Base-by-base conservation (phyloP, 495 filamentous ascomycete species). In the Penicillium fimorum region DNA sequence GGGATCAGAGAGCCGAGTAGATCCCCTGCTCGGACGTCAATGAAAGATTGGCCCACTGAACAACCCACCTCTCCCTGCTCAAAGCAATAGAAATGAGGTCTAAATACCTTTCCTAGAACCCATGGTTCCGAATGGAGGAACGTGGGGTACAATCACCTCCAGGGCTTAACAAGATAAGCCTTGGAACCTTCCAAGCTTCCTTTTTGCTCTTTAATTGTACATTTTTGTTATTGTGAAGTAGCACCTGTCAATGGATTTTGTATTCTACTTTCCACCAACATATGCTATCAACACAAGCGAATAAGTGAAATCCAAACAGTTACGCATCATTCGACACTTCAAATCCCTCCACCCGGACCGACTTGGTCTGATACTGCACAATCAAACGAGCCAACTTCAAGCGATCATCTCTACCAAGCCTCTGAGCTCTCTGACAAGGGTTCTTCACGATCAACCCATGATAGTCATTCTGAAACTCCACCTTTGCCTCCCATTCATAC, bases 401-500 rank as follows among this genome's bases (percentile, higher is more conserved):
- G 32, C 52, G 52, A 17, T 54, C 52, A 8, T 47, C 52, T 7
- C 32, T 46, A 18, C 52, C 42, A 24, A 54, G 30, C 7, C 7
- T 38, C 22, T 38, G 52, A 5, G 15, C 15, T 2, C 32, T 25
- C 20, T 30, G 17, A 15, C 3, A 40, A 13, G 22, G 41, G 7
- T 54, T 47, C 32, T n/a, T 37, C n/a, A 47, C 32, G 13, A 54
- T 47, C 43, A 54, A 30, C 1, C 52, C 52, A 25, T 45, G 10
- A 10, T 54, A 54, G 12, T 54, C 52, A 20, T 54, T 43, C 22
- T 54, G 30, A 13, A 54, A 54, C 18, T 46, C 32, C 32, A 47
- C 52, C 15, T 47, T 43, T 38, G 52, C 52, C 13, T 44, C 20
- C 52, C 52, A 54, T 29, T 54, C 52, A 47, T 54, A 54, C 9